Evolutionary conservation across 2,329 filamentous ascomycete genomes (phyloP).

Genomic region (Nigrospora osmanthi): DNA sequence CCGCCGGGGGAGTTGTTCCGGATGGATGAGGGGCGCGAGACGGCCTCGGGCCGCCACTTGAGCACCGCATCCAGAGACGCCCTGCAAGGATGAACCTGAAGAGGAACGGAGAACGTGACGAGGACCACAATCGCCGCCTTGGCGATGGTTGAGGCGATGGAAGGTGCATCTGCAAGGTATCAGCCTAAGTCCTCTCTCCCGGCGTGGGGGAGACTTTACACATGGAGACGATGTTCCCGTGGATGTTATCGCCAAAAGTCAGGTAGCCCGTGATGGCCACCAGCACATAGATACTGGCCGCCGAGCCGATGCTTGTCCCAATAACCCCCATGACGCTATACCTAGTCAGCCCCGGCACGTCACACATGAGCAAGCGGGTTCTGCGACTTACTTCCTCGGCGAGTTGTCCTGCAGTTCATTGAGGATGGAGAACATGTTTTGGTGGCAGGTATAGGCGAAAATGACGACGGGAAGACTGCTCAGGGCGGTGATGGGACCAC

Average conservation of each 20-base stretch:
- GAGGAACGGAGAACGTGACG: slow-evolving; percentile 91
- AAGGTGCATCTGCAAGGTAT: slow-evolving; percentile 49
- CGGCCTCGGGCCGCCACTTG: slow-evolving; percentile 69
- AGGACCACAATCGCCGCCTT: slow-evolving; percentile 93
- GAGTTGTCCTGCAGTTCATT: slow-evolving; percentile 89
- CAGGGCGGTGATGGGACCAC: slow-evolving; percentile 68
- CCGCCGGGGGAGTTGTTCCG: slow-evolving; percentile 31
- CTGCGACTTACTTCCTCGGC: slow-evolving; percentile 37
- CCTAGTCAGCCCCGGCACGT: slow-evolving; percentile 6
- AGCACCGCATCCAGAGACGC: slow-evolving; percentile 93
- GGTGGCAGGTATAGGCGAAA: slow-evolving; percentile 98
- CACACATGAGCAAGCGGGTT: background rate
- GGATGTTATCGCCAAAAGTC: slow-evolving; percentile 84
- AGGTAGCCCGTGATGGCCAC: slow-evolving; percentile 94
- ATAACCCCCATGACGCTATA: slow-evolving; percentile 71
- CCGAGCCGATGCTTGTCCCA: slow-evolving; percentile 74
- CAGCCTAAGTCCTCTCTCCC: slow-evolving; percentile 7
- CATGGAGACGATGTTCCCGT: slow-evolving; percentile 91
- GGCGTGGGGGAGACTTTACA: slow-evolving; percentile 46
- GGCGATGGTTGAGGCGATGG: slow-evolving; percentile 80
- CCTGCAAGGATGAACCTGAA: slow-evolving; percentile 92
- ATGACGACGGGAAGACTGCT: slow-evolving; percentile 91
- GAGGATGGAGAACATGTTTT: slow-evolving; percentile 99
- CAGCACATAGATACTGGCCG: slow-evolving; percentile 79
- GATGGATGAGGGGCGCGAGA: slow-evolving; percentile 26